These are phyloP conservation scores for Syncephalastrum contaminatum DNA, from an alignment of 371 early-diverging fungal species.

Conservation along the genomic window DNA sequence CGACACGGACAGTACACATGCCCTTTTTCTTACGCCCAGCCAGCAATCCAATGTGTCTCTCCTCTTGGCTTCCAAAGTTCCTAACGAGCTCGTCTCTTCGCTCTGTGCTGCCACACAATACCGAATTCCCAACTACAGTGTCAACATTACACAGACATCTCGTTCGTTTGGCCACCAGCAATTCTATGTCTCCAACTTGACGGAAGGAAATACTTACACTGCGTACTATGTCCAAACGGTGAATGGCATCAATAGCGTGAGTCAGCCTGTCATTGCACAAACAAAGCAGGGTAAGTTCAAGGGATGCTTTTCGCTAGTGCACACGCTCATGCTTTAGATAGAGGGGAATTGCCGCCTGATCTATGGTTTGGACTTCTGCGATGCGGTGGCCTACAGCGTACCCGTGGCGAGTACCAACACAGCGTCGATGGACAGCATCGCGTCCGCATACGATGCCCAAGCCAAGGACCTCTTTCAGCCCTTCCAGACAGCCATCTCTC, in stretches of 20 bases:
- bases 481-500: conserved; percentile 49
- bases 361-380: conserved; percentile 56
- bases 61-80: conserved; percentile 32
- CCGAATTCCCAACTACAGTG: conserved; percentile 25
- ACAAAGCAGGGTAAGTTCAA: conserved; percentile 27
- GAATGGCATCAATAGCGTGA: conserved; percentile 26
- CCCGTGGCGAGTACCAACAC: conserved; percentile 26
- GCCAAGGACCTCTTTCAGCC: conserved; percentile 44
- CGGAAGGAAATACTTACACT: conserved; percentile 34
- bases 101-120: conserved; percentile 46
- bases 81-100: conserved; percentile 42
- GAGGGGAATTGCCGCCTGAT: conserved; percentile 54
- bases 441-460: conserved; percentile 45
- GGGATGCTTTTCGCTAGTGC: neutral
- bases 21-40: conserved; percentile 45
- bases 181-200: conserved; percentile 34
- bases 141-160: conserved; percentile 35
- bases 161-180: conserved; percentile 35
- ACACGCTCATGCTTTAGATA: conserved; percentile 11
- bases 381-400: conserved; percentile 63
- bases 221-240: conserved; percentile 47
- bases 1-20: conserved; percentile 55
- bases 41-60: conserved; percentile 28
- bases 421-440: conserved; percentile 22
- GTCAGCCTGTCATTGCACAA: conserved; percentile 24